phyloP scores from a whole-genome alignment of 1,139 yeast species.

The Suhomyces bribrorum region DNA sequence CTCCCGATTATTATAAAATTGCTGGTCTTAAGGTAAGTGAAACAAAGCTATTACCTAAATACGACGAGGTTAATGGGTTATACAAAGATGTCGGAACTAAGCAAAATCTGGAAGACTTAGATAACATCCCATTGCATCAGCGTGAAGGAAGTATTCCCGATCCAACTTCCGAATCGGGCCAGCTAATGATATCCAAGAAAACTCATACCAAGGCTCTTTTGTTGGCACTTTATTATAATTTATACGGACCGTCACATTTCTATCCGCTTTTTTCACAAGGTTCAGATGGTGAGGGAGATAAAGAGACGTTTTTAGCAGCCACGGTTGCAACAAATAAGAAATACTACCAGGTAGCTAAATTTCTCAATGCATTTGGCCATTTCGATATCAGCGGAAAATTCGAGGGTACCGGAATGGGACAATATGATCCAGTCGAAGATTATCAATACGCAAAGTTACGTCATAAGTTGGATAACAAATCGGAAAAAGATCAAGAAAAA shows the following conservation, averaged over 20 bases:
- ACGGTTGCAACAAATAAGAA: constrained; percentile 61
- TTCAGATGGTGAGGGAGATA: constrained; percentile 87
- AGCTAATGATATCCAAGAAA: constrained; percentile 65
- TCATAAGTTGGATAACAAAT: constrained; percentile 8
- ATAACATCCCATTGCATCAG: constrained; percentile 57
- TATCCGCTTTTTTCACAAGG: constrained; percentile 88
- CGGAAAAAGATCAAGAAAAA: constrained; percentile 14
- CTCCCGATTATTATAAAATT: constrained; percentile 42
- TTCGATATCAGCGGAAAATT: constrained; percentile 44
- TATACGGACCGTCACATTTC: constrained; percentile 75
- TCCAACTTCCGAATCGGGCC: constrained; percentile 83
- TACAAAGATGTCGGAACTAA: constrained; percentile 15
- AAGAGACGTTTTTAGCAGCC: constrained; percentile 84
- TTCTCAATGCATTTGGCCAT: constrained; percentile 56
- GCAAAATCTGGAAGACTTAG: not conserved
- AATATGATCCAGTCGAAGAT: constrained; percentile 66
- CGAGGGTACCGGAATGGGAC: constrained; percentile 73
- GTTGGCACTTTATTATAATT: constrained; percentile 72
- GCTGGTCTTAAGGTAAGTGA: constrained; percentile 33
- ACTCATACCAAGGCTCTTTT: constrained; percentile 65
- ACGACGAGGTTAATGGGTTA: constrained; percentile 31
- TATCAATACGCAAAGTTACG: constrained; percentile 24
- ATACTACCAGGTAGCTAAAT: constrained; percentile 68
- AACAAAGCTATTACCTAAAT: constrained; percentile 30
- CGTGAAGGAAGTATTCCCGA: constrained; percentile 74